phyloP scores from a whole-genome alignment of 495 filamentous ascomycete genomes.

The Talaromyces stipitatus region DNA sequence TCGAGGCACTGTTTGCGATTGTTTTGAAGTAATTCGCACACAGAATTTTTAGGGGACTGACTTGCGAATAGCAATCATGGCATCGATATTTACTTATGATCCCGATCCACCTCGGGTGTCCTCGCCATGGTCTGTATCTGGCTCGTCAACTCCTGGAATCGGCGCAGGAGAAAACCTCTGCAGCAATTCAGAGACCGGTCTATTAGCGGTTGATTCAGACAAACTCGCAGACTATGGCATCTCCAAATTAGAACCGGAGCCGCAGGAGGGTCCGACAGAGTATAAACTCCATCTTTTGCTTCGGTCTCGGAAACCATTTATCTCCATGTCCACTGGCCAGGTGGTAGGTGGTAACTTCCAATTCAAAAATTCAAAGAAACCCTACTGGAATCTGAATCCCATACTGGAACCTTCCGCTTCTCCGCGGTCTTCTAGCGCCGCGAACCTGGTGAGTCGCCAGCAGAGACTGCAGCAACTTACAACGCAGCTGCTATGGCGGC shows the following conservation, averaged over 20 bases:
- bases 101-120: conserved; percentile 78
- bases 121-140: conserved; percentile 73
- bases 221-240: conserved; percentile 60
- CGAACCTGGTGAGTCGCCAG: conserved; percentile 52
- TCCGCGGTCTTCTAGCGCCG: conserved; percentile 22
- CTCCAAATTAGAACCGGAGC: conserved; percentile 77
- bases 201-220: conserved; percentile 33
- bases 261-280: conserved; percentile 88
- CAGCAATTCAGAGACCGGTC: conserved; percentile 16
- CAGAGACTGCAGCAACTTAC: conserved; percentile 83
- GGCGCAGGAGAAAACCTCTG: conserved; percentile 14
- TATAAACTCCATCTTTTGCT: conserved; percentile 95
- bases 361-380: conserved; percentile 22
- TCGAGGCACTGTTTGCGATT: neutral
- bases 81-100: conserved; percentile 93
- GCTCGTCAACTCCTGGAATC: conserved; percentile 32
- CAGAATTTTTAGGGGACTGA: neutral
- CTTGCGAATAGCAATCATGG: conserved; percentile 48
- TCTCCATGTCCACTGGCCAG: conserved; percentile 52
- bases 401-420: conserved; percentile 18
- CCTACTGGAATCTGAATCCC: conserved; percentile 12
- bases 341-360: conserved; percentile 55
- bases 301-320: conserved; percentile 66
- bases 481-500: conserved; percentile 87
- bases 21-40: neutral